Evolutionary conservation across 148 eudicot species (phyloP), one percentile per base, ranked within the genome.

Genomic region (Chenopodium berlandieri): DNA sequence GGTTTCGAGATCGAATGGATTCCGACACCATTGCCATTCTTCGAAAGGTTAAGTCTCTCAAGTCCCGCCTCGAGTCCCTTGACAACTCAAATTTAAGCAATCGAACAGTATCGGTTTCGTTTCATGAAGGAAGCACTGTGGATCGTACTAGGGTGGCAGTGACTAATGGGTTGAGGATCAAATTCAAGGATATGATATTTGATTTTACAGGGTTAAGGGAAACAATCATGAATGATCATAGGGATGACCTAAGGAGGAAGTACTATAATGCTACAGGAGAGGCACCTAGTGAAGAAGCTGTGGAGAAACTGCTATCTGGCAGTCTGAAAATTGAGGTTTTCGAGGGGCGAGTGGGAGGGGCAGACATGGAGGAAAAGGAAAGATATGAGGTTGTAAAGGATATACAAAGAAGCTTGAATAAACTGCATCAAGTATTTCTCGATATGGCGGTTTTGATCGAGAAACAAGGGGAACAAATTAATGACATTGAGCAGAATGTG

Each of bases 371-470:
- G 86, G 91, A 84, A 13, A 82, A 80, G 46, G 93, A 91, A 75
- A 91, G 97, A 84, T 83, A 93, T 82, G 97, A 93, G 71, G 94
- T 90, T 68, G 90, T 88, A 48, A 83, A 80, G 84, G 95, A 89
- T 75, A 89, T 94, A 40, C 90, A 93, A 85, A 91, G 85, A 72
- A 94, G 98, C 73, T 84, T 94, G 89, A 88, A 84, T 73, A 90
- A 87, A 81, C 78, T 94, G 64, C 98, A 91, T 78, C 97, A 93
- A 78, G 91, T 94, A 46, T 94, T 94, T 80, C 93, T 93, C 40
- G 97, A 94, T 73, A 93, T 94, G 98, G 95, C 95, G 30, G 91
- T 94, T 65, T 67, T 94, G 88, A 90, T 94, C 14, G 76, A 74
- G 37, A 48, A 74, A 13, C 76, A 74, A 23, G 76, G 76, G 7